phyloP scores from a whole-genome alignment of 192 early-diverging fungal species.

The Mortierella antarctica region DNA sequence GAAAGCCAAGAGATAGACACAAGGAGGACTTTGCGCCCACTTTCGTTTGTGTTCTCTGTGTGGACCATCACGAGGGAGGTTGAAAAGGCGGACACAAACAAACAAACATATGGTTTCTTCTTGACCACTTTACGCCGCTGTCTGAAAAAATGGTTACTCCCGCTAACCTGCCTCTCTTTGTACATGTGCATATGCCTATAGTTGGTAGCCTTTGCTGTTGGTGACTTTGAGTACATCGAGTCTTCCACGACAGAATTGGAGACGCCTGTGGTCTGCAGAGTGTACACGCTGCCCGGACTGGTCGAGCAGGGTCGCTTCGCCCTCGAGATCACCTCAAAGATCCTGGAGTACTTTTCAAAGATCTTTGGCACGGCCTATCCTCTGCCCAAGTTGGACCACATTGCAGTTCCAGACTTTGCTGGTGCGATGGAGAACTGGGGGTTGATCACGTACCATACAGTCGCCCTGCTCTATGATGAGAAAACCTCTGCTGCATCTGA shows the following conservation, averaged over 20 bases:
- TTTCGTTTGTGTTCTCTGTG: too few relatives aligned
- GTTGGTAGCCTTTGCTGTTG: constrained; percentile 89
- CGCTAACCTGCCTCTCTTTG: too few relatives aligned
- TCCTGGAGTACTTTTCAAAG: constrained; percentile 88
- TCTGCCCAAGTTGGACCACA: constrained; percentile 88
- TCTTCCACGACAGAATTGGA: constrained; percentile 63
- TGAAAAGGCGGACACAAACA: too few relatives aligned
- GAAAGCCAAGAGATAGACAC: too few relatives aligned
- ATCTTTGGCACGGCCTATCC: constrained; percentile 92
- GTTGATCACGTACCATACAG: constrained; percentile 90
- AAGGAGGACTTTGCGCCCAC: too few relatives aligned
- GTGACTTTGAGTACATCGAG: constrained; percentile 94
- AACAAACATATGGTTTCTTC: too few relatives aligned
- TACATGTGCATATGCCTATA: constrained; percentile 2
- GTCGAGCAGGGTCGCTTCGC: constrained; percentile 88
- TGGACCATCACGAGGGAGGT: too few relatives aligned
- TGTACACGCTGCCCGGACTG: constrained; percentile 86
- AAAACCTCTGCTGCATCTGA: constrained; percentile 74
- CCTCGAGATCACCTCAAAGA: constrained; percentile 77
- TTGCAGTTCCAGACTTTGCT: constrained; percentile 93
- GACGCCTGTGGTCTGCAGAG: constrained; percentile 82
- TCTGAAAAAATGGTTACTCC: too few relatives aligned
- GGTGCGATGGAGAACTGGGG: constrained; percentile 99
- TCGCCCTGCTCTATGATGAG: constrained; percentile 86
- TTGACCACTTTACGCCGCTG: too few relatives aligned